phyloP scores from a whole-genome alignment of 2,329 filamentous ascomycete genomes.

The Claviceps sp. region DNA sequence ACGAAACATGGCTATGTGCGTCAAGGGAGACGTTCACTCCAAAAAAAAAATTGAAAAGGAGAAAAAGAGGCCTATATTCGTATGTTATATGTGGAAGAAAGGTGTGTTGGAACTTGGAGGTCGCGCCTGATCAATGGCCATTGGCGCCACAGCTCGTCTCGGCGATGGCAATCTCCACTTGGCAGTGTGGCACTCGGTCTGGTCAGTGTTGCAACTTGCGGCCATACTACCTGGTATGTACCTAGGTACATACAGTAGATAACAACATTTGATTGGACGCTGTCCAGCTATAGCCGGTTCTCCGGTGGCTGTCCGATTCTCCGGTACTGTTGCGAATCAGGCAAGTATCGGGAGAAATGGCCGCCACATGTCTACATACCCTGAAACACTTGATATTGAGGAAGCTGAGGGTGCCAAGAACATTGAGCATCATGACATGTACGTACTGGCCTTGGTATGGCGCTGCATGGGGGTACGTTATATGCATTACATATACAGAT shows the following conservation, averaged over 20 bases:
- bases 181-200: neutral
- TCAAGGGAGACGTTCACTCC: too few relatives aligned
- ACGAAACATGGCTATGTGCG: constrained; percentile 16
- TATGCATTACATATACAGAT: neutral
- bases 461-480: neutral
- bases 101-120: too few relatives aligned
- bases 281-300: constrained; percentile 1
- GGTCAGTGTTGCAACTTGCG: neutral
- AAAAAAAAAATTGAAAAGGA: neutral
- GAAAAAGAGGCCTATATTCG: neutral
- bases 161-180: too few relatives aligned
- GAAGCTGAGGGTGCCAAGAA: neutral
- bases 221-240: too few relatives aligned
- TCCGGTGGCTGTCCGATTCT: too few relatives aligned
- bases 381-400: neutral
- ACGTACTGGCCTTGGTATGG: neutral
- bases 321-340: neutral
- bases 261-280: neutral
- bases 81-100: too few relatives aligned
- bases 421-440: neutral
- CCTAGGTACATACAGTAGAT: neutral
- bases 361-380: neutral
- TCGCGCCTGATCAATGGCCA: too few relatives aligned
- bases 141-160: too few relatives aligned
- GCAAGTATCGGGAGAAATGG: constrained; percentile 3